Evolutionary conservation across 1,284 basidiomycete species (phyloP), one percentile per base, ranked within the genome.

Genomic region (Rhodotorula mucilaginosa): DNA sequence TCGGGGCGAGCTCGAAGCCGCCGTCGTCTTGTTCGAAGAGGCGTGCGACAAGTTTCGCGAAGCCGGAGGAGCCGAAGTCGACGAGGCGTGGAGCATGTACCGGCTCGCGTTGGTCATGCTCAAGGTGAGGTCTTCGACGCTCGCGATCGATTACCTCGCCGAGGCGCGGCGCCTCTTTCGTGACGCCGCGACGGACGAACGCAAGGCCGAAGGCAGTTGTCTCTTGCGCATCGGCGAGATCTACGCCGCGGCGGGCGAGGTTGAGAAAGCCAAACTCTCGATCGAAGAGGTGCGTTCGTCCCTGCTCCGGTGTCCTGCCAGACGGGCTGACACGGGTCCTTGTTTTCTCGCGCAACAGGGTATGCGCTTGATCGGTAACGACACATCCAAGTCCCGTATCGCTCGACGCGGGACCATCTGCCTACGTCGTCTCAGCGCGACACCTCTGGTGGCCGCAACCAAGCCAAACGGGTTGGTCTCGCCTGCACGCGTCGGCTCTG

Each of bases 61-160:
- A 16, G 46, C 46, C 6, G 26, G 26, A 34, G 16, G 19, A 39
- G 21, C 21, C n/a, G 49, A 19, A 21, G 63, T 63, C 46, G 71
- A 72, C 47, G 68, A 69, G 47, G 71, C 71, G 0, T 72, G 71
- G 71, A 19, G 65, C 23, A 26, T 58, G 46, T 69, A 72, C 46
- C 71, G 71, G 56, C 58, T 69, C 26, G 65, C 68, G 39, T 62
- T 72, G 52, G 68, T 69, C 54, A 72, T 72, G 68, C 68, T 72
- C 61, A 69, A 69, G 29, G 59, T 65, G 29, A n/a, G 56, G 26
- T 64, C 63, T 23, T 44, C 52, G 15, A 12, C 48, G 16, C 66
- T 67, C 66, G 66, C 60, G 60, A 34, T 67, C 44, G 60, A 61
- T 18, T 67, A 64, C 21, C 44, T 64, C 18, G 26, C 46, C 26